These are phyloP conservation scores for Cladorrhinum samala DNA, from an alignment of 495 filamentous ascomycete genomes.

Conservation along the genomic window DNA sequence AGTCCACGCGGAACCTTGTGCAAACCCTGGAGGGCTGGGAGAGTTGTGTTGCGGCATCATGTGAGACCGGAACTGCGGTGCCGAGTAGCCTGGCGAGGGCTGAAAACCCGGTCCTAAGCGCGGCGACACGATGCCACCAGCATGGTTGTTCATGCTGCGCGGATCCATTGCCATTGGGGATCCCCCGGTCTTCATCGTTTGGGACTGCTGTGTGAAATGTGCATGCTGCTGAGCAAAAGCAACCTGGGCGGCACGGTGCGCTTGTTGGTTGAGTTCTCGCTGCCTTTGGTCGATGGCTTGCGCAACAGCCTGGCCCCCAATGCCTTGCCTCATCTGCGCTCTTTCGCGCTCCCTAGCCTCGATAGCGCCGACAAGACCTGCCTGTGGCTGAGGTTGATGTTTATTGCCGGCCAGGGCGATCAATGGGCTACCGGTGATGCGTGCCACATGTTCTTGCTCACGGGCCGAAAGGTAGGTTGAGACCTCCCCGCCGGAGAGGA, in stretches of 20 bases:
- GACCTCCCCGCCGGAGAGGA: slow-evolving; percentile 41
- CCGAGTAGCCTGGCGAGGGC: slow-evolving; percentile 3
- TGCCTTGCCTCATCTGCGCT: slow-evolving; percentile 61
- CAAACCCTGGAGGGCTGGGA: slow-evolving; percentile 3
- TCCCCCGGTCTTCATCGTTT: slow-evolving; percentile 5
- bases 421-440: slow-evolving; percentile 75
- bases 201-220: slow-evolving; percentile 11
- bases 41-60: slow-evolving; percentile 16
- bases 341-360: slow-evolving; percentile 70
- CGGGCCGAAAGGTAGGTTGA: slow-evolving; percentile 76
- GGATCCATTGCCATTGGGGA: slow-evolving; percentile 7
- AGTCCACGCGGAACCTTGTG: background rate
- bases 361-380: slow-evolving; percentile 69
- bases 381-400: slow-evolving; percentile 43
- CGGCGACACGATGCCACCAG: slow-evolving; percentile 14
- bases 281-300: slow-evolving; percentile 73
- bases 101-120: slow-evolving; percentile 10
- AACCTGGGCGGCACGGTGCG: slow-evolving; percentile 28
- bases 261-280: slow-evolving; percentile 48
- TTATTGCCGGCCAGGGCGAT: slow-evolving; percentile 61
- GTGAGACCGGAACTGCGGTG: slow-evolving; percentile 11
- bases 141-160: slow-evolving; percentile 17
- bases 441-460: slow-evolving; percentile 90
- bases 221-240: slow-evolving; percentile 34
- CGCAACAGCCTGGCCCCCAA: slow-evolving; percentile 67